Evolutionary conservation across 148 eudicot species (phyloP).

Genomic region (Fagopyrum esculentum): DNA sequence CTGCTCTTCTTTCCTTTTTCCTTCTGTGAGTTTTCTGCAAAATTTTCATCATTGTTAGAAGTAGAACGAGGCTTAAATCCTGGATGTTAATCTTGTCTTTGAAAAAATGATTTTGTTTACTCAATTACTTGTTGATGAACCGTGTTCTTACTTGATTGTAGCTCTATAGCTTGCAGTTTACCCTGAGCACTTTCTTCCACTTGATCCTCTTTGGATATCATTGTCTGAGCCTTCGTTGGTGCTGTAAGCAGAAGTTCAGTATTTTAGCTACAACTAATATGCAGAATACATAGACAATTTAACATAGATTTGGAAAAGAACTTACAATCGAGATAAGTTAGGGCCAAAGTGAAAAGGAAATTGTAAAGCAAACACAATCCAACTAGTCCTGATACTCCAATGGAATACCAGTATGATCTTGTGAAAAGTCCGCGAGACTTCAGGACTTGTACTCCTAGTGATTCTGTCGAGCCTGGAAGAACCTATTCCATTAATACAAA

Average conservation of each 20-base stretch:
- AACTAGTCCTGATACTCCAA: constrained; percentile 32
- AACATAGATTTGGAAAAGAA: not conserved
- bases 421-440: constrained; percentile 30
- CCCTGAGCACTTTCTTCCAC: not conserved
- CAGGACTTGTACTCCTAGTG: constrained; percentile 21
- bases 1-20: not conserved
- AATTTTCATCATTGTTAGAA: not conserved
- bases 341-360: constrained; percentile 23
- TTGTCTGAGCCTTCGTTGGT: not conserved
- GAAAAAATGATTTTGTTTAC: no score
- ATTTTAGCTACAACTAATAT: not conserved
- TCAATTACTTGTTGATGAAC: no score
- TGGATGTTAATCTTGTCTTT: no score
- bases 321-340: constrained; percentile 56
- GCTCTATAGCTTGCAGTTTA: no score
- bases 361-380: constrained; percentile 44
- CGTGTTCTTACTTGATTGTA: not conserved
- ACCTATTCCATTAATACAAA: not conserved
- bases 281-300: constrained; percentile 9
- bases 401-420: constrained; percentile 38
- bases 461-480: constrained; percentile 14
- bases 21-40: not conserved
- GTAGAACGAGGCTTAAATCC: no score
- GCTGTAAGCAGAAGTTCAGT: not conserved
- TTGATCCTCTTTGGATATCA: not conserved